Evolutionary conservation across 768 basidiomycete genomes (phyloP).

Genomic region (Collybiopsis confluens): DNA sequence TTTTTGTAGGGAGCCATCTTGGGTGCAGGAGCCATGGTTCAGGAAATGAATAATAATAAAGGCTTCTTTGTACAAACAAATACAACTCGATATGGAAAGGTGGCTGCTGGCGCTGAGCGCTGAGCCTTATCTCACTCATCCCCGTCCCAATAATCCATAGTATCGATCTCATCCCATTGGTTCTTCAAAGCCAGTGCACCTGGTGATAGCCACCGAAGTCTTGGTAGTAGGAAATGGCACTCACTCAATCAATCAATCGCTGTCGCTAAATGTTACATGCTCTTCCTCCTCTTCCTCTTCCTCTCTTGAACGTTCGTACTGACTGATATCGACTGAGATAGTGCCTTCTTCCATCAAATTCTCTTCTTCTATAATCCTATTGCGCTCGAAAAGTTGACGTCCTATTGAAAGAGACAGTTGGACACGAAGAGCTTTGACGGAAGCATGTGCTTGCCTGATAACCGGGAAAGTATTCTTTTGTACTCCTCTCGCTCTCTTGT

Average conservation of each 20-base stretch:
- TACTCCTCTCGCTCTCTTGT: conserved; percentile 71
- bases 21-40: conserved; percentile 48
- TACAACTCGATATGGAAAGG: conserved; percentile 53
- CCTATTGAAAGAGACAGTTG: conserved; percentile 41
- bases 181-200: no score
- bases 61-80: conserved; percentile 46
- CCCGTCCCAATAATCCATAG: no score
- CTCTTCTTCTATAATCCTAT: conserved; percentile 77
- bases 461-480: conserved; percentile 56
- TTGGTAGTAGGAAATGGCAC: no score
- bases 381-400: conserved; percentile 87
- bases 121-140: no score
- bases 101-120: no score
- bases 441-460: conserved; percentile 54
- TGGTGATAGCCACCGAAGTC: no score
- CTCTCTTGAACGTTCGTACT: conserved; percentile 70
- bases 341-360: conserved; percentile 79
- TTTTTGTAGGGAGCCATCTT: conserved; percentile 8
- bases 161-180: no score
- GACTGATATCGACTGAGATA: conserved; percentile 82
- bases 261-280: conserved; percentile 76
- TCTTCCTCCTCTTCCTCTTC: conserved; percentile 66
- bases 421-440: background rate
- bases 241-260: no score
- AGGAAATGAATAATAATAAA: background rate